phyloP scores from a whole-genome alignment of 116 monocot genomes.

The Trichopus zeylanicus region DNA sequence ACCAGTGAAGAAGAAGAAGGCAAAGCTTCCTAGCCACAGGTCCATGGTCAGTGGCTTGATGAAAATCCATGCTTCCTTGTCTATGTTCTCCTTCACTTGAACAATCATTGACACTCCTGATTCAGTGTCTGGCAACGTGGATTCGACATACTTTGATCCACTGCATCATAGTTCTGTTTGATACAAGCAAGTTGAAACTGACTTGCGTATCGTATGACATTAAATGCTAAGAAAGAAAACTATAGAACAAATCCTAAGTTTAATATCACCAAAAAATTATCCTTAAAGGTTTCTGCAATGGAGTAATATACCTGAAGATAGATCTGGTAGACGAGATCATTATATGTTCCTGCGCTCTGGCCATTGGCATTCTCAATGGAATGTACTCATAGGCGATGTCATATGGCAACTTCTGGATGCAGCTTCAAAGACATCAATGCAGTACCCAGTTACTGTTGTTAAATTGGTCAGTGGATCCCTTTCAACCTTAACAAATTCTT shows the following conservation, averaged over 20 bases:
- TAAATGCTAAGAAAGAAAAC: no score
- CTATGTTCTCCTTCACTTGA: slow-evolving; percentile 3
- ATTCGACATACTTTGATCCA: slow-evolving; percentile 20
- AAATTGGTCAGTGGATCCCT: slow-evolving; percentile 10
- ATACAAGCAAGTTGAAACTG: slow-evolving; percentile 6
- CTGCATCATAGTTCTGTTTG: slow-evolving; percentile 6
- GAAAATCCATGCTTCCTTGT: slow-evolving; percentile 17
- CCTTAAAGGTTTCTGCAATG: not conserved
- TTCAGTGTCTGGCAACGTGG: slow-evolving; percentile 19
- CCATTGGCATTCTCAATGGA: slow-evolving; percentile 1
- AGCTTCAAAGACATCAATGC: slow-evolving; percentile 35
- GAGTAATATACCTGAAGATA: slow-evolving; percentile 16
- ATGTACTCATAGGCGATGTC: slow-evolving; percentile 15
- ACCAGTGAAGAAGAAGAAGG: slow-evolving; percentile 19
- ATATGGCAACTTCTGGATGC: slow-evolving; percentile 28
- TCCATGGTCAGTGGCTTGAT: slow-evolving; percentile 9
- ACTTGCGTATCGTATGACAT: slow-evolving; percentile 16
- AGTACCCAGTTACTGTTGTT: slow-evolving; percentile 15
- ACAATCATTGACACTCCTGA: slow-evolving; percentile 28
- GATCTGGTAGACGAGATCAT: slow-evolving; percentile 21
- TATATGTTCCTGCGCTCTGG: slow-evolving; percentile 1
- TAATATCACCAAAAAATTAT: no score
- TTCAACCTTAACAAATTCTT: slow-evolving; percentile 18
- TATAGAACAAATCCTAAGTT: no score
- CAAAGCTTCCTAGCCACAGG: slow-evolving; percentile 12